Evolutionary conservation across 129 eudicot species (phyloP).

Genomic region (Artemisia tridentata): DNA sequence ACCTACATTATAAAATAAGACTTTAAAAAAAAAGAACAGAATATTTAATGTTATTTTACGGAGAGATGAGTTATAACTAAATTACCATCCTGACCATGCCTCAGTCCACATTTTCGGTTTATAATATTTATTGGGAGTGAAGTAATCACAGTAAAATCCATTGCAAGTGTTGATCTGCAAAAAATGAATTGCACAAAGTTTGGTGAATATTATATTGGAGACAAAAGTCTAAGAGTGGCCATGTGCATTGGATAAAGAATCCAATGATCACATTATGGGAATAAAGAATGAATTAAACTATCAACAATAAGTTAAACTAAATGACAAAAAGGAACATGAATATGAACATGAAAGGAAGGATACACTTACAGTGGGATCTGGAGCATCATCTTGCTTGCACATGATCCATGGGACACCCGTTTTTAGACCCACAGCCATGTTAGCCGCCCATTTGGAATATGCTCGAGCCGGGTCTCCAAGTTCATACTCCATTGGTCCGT

Average conservation of each 20-base stretch:
- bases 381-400: conserved; percentile 99
- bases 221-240: conserved; percentile 35
- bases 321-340: conserved; percentile 33
- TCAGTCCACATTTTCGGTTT: conserved; percentile 99
- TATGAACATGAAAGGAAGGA: conserved; percentile 11
- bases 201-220: conserved; percentile 25
- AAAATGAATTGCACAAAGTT: conserved; percentile 10
- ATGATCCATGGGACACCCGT: conserved; percentile 99
- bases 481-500: conserved; percentile 95
- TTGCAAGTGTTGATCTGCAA: conserved; percentile 95
- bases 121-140: conserved; percentile 78
- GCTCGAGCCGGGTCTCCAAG: conserved; percentile 84
- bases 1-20: conserved; percentile 41
- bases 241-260: conserved; percentile 47
- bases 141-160: conserved; percentile 97
- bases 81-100: conserved; percentile 99
- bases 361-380: conserved; percentile 89
- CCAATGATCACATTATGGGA: conserved; percentile 26
- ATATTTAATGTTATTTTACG: neutral
- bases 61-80: neutral
- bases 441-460: conserved; percentile 89
- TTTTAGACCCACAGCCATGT: conserved; percentile 77
- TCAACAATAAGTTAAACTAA: conserved; percentile 26
- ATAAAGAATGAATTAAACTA: conserved; percentile 27
- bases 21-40: neutral